Base-by-base conservation (phyloP, 2,329 filamentous ascomycete genomes). In the Ramularia endophylla region DNA sequence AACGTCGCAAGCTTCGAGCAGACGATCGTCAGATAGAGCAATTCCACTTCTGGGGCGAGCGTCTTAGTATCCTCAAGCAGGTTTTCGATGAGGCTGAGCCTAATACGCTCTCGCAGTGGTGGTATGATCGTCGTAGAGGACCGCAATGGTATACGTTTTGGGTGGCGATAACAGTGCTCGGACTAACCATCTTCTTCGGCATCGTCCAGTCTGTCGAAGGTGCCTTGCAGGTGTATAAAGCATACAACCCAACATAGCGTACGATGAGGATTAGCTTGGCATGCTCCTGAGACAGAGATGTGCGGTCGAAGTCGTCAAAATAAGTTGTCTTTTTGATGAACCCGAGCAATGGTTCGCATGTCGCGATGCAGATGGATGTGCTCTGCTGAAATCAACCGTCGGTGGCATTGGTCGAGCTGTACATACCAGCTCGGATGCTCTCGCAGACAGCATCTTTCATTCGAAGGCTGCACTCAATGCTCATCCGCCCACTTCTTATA, bases 401-500 rank as follows among this genome's bases (percentile, higher is more conserved):
- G n/a, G n/a, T n/a, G n/a, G n/a, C n/a, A n/a, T n/a, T n/a, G n/a
- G n/a, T n/a, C n/a, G n/a, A n/a, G n/a, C n/a, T n/a, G n/a, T n/a
- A n/a, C n/a, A n/a, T n/a, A n/a, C n/a, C n/a, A n/a, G n/a, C n/a
- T n/a, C n/a, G n/a, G n/a, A n/a, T n/a, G n/a, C n/a, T n/a, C n/a
- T n/a, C n/a, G n/a, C n/a, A n/a, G n/a, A n/a, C n/a, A n/a, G n/a
- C n/a, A n/a, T n/a, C n/a, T n/a, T n/a, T n/a, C n/a, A n/a, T n/a
- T n/a, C n/a, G n/a, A n/a, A n/a, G n/a, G n/a, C n/a, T n/a, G n/a
- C 15, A 9, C 27, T 44, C 44, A 57, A 47, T 83, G 69, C 37
- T 67, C 67, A 47, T 64, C 68, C 9, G 83, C 78, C 90, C 90
- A 97, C 22, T 74, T 67, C 51, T 78, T 75, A 65, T 95, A 97